These are phyloP conservation scores for Fusarium pseudonygamai DNA, from an alignment of 2,329 filamentous ascomycete genomes.

Conservation along the genomic window DNA sequence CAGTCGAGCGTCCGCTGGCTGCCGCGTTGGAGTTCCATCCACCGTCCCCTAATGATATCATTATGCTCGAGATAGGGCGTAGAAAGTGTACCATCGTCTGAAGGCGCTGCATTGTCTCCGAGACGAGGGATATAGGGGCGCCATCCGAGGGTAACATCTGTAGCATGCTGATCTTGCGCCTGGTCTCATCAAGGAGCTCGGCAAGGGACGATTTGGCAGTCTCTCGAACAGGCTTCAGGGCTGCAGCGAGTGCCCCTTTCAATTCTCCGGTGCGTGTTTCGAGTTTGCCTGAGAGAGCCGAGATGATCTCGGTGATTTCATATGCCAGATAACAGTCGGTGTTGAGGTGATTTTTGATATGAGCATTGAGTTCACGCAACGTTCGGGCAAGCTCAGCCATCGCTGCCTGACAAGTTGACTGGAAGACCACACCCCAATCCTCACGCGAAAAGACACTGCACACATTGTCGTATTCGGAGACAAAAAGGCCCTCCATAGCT, in stretches of 20 bases:
- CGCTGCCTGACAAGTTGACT: constrained; percentile 79
- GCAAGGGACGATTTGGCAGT: constrained; percentile 88
- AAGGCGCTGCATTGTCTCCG: constrained; percentile 85
- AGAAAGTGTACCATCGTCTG: constrained; percentile 89
- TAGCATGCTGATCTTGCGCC: constrained; percentile 72
- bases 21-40: constrained; percentile 76
- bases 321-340: constrained; percentile 96
- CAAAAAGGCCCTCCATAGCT: constrained; percentile 86
- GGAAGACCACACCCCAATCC: constrained; percentile 83
- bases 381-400: constrained; percentile 87
- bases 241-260: constrained; percentile 83
- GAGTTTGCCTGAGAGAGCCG: constrained; percentile 78
- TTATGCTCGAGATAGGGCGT: constrained; percentile 84
- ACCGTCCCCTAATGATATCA: constrained; percentile 91
- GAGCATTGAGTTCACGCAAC: constrained; percentile 85
- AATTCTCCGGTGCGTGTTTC: constrained; percentile 87
- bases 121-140: constrained; percentile 78
- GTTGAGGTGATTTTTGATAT: constrained; percentile 85
- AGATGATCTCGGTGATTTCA: constrained; percentile 92
- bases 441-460: constrained; percentile 86
- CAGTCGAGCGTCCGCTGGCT: constrained; percentile 64
- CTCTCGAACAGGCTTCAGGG: constrained; percentile 88
- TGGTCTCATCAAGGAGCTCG: constrained; percentile 85
- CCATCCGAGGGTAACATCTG: constrained; percentile 80
- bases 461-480: constrained; percentile 91